A percentile compares a stretch with the other conserved stretches of the same genome.
Conservation (phyloP, 75 land plant genomes). For the Selaginella tamariscina region DNA sequence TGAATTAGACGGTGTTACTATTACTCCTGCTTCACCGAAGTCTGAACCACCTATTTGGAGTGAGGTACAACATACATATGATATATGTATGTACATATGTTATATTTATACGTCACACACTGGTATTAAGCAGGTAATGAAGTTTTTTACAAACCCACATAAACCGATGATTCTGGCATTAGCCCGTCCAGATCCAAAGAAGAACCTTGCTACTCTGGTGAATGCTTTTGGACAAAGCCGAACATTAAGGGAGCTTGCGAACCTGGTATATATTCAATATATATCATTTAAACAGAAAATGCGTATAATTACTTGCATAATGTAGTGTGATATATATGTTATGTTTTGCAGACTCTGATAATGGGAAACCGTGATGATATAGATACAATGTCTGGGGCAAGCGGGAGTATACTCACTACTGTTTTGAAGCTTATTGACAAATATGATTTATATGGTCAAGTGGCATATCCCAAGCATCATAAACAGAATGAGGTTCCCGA, state of each 20-base stretch:
- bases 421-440: conserved; percentile 46
- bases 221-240: conserved; percentile 28
- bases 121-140: conserved; percentile 20
- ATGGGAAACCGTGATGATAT: conserved; percentile 55
- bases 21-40: conserved; percentile 27
- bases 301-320: not conserved
- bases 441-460: conserved; percentile 51
- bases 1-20: conserved; percentile 22
- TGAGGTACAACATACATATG: conserved; percentile 32
- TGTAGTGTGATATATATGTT: not conserved
- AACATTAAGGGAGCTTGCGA: conserved; percentile 29
- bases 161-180: conserved; percentile 34
- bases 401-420: conserved; percentile 28
- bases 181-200: conserved; percentile 33
- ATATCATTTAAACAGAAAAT: no score
- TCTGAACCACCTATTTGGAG: conserved; percentile 73
- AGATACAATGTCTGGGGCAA: conserved; percentile 41
- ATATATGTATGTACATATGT: not conserved
- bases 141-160: conserved; percentile 29
- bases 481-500: conserved; percentile 52
- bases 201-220: conserved; percentile 25
- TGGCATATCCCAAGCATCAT: conserved; percentile 62
- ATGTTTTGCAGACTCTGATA: conserved; percentile 27
- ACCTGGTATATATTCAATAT: conserved; percentile 24
- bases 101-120: not conserved